Conservation (phyloP, 176 grass and related monocot genomes). For the Aechmea fasciata region DNA sequence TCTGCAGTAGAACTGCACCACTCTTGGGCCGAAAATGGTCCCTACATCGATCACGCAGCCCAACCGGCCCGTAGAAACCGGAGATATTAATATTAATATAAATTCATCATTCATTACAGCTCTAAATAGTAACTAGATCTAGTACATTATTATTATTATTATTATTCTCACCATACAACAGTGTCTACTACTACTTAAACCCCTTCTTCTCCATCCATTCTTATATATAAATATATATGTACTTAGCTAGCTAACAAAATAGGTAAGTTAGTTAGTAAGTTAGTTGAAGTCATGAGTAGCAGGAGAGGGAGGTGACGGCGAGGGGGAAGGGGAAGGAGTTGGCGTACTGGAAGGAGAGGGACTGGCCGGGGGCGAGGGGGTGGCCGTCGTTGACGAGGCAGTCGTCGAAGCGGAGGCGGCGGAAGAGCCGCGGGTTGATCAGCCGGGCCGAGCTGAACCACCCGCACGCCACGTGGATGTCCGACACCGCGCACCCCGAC, state of each 20-base stretch:
- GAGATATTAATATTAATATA: not conserved
- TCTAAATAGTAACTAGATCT: too few species aligned
- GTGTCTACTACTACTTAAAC: not conserved
- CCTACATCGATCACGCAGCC: conserved; percentile 22
- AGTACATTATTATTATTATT: not conserved
- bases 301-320: conserved; percentile 23
- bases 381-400: conserved; percentile 44
- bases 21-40: conserved; percentile 33
- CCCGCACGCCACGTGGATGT: conserved; percentile 36
- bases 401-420: conserved; percentile 26
- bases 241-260: too few species aligned
- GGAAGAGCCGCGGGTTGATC: conserved; percentile 32
- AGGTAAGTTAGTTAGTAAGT: too few species aligned
- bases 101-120: too few species aligned
- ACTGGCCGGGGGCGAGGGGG: conserved; percentile 14
- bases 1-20: conserved; percentile 26
- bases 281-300: conserved; percentile 25
- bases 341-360: conserved; percentile 37
- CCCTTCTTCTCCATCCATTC: too few species aligned
- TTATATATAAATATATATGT: too few species aligned
- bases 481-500: conserved; percentile 25
- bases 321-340: conserved; percentile 29
- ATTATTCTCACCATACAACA: not conserved
- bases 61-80: conserved; percentile 26
- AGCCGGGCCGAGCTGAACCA: conserved; percentile 49